Conservation (phyloP, 176 grass and related monocot genomes). For the Luzula sylvatica region DNA sequence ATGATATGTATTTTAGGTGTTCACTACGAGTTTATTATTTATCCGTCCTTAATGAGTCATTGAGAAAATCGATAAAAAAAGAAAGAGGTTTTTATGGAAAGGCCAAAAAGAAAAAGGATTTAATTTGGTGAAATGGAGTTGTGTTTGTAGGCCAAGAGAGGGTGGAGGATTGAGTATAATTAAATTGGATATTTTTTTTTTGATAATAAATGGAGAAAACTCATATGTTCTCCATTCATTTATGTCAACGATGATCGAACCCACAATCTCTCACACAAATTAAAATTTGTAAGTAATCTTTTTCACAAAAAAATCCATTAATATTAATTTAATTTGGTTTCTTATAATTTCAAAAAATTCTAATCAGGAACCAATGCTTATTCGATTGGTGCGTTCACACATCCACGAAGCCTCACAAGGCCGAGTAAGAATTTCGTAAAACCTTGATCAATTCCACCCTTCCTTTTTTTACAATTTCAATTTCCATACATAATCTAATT, state of each 20-base stretch:
- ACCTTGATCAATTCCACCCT: neutral
- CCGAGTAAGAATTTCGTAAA: conserved; percentile 17
- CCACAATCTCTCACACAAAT: too few species aligned
- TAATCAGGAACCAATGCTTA: conserved; percentile 30
- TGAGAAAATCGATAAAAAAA: neutral
- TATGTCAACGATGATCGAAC: too few species aligned
- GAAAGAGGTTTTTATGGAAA: too few species aligned
- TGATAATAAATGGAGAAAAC: too few species aligned
- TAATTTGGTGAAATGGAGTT: too few species aligned
- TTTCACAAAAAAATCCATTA: conserved; percentile 1
- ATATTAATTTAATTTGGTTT: neutral
- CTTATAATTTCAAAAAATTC: conserved; percentile 3
- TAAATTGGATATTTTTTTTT: too few species aligned
- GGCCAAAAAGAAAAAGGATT: too few species aligned
- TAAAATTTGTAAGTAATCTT: conserved; percentile 34
- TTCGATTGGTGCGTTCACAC: conserved; percentile 4
- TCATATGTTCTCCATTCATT: too few species aligned
- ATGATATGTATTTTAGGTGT: too few species aligned
- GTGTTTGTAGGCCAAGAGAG: too few species aligned
- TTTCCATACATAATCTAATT: neutral
- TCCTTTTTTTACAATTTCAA: conserved; percentile 13
- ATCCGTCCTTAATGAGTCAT: neutral
- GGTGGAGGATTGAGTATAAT: too few species aligned
- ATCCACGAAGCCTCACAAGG: conserved; percentile 30
- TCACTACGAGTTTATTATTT: neutral